Evolutionary conservation across 768 basidiomycete genomes (phyloP), one percentile per base, ranked within the genome.

Genomic region (Boletus vinaceobasis): DNA sequence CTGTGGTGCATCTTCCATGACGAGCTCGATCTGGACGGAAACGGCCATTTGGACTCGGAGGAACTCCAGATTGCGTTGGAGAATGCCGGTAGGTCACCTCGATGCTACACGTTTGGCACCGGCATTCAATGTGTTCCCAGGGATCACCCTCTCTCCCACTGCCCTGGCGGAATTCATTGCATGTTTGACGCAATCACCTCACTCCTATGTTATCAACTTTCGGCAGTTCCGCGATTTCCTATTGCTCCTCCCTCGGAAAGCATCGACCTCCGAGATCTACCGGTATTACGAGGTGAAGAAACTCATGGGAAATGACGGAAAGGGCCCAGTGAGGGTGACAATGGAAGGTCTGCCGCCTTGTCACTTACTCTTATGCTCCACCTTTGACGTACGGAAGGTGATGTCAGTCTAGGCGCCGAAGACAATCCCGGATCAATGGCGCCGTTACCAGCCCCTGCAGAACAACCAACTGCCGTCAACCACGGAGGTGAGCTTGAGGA

Each of bases 1-100:
- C 77, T 97, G 21, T 97, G 95, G 95, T 77, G 82, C 48, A 85
- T 94, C 52, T 97, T 97, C 71, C 90, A 91, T 60, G 79, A 93
- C 65, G 89, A 94, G 63, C 80, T 97, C 46, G 95, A 96, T 74
- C 75, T 93, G 57, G 93, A 97, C 65, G 82, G 88, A 27, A 91
- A 97, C 71, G 93, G 92, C 8, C 82, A 81, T 52, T 70, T 97
- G 31, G 92, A 94, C 64, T 75, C 80, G 8, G 71, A 74, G 15
- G 88, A 88, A 63, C 73, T 89, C 54, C 66, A 75, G 37, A 60
- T 75, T n/a, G 86, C 87, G 4, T 73, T 96, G 43, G 71, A 74
- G 48, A 84, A 86, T 69, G 86, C 90, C 65, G 90, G 93, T 90
- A 59, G 59, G 60, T 60, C 38, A 48, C 58, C 50, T 50, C 38